phyloP scores from a whole-genome alignment of 306 rosid species.

The Comarum palustre region DNA sequence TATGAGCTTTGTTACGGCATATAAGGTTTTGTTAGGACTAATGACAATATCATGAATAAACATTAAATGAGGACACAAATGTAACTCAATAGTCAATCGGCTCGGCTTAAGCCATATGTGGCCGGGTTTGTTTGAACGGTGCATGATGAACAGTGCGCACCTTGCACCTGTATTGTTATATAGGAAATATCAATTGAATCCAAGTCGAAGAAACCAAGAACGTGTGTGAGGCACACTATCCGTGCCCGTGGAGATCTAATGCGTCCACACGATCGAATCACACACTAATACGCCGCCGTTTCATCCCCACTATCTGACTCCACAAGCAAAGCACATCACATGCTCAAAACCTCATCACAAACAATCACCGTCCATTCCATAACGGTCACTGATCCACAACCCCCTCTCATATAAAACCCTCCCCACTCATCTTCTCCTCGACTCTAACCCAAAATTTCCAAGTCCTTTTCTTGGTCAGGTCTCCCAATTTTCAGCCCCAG shows the following conservation, averaged over 20 bases:
- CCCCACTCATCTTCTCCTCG: not conserved
- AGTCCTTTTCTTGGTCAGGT: not conserved
- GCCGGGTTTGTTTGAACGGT: too few species aligned
- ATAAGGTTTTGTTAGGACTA: too few species aligned
- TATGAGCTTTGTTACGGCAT: too few species aligned
- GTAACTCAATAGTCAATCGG: too few species aligned
- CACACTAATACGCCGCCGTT: not conserved
- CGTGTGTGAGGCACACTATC: not conserved
- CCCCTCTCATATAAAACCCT: not conserved
- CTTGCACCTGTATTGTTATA: too few species aligned
- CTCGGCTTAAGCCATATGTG: too few species aligned
- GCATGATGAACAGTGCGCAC: too few species aligned
- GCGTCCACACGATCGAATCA: not conserved
- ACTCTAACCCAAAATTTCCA: not conserved
- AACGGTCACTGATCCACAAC: not conserved
- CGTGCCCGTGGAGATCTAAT: not conserved
- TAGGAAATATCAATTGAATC: too few species aligned
- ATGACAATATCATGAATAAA: too few species aligned
- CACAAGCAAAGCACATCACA: conserved; percentile 7
- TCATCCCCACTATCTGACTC: too few species aligned
- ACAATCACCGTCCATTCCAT: not conserved
- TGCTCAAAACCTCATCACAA: not conserved
- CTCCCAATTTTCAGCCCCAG: not conserved
- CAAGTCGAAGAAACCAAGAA: not conserved
- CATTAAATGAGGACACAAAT: too few species aligned